These are phyloP conservation scores for Leishmania lainsoni DNA, from an alignment of 208 protist genomes.

Conservation along the genomic window DNA sequence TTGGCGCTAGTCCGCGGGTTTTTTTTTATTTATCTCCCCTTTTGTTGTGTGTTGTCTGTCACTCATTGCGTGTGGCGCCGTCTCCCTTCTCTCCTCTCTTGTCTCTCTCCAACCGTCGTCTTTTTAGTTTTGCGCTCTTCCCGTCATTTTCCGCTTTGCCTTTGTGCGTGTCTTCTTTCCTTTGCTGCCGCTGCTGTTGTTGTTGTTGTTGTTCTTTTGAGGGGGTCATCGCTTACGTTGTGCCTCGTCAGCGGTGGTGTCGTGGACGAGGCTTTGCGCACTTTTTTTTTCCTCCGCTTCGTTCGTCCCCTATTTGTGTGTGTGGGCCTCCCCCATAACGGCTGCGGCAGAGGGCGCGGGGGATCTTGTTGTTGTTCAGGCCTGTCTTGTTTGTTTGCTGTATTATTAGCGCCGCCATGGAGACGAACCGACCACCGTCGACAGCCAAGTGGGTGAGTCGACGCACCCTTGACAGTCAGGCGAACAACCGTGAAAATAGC, in stretches of 20 bases:
- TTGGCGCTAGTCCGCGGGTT: too few relatives aligned
- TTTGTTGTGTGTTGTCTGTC: not conserved
- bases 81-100: not conserved
- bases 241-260: not conserved
- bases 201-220: not conserved
- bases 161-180: not conserved
- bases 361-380: not conserved
- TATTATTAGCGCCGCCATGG: constrained; percentile 11
- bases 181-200: not conserved
- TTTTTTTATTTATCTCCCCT: not conserved
- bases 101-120: not conserved
- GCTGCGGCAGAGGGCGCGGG: not conserved
- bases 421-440: constrained; percentile 16
- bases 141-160: not conserved
- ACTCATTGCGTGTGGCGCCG: not conserved
- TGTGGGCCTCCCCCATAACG: not conserved
- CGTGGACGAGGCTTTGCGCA: not conserved
- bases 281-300: not conserved
- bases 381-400: too few relatives aligned
- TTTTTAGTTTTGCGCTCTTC: not conserved
- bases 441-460: constrained; percentile 35
- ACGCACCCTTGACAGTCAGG: constrained; percentile 33
- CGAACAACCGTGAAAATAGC: constrained; percentile 27
- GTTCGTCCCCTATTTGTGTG: not conserved
- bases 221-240: not conserved